A percentile compares a stretch with the other conserved stretches of the same genome.
Evolutionary conservation across 345 rosid species (phyloP).

Genomic region (Cardamine occulta): DNA sequence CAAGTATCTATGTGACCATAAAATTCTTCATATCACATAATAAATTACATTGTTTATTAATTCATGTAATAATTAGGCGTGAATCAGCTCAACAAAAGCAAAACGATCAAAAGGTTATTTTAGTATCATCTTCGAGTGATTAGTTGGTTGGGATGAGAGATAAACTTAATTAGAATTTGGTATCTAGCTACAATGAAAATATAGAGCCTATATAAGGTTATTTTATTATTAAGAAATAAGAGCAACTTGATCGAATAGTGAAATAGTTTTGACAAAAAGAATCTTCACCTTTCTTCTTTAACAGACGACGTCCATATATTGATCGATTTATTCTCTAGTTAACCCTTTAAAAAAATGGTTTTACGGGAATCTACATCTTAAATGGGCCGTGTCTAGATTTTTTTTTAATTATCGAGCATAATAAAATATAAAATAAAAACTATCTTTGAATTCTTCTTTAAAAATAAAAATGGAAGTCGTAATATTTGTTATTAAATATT

Average conservation of each 20-base stretch:
- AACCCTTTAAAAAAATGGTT: too few species aligned
- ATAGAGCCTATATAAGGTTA: conserved; percentile 22
- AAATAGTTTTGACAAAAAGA: conserved; percentile 31
- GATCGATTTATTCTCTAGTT: conserved; percentile 15
- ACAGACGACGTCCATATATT: conserved; percentile 29
- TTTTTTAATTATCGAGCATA: background rate
- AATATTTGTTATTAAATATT: background rate
- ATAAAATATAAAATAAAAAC: background rate
- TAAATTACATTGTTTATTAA: conserved; percentile 16
- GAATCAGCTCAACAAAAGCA: conserved; percentile 29
- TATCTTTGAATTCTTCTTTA: background rate
- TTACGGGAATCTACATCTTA: conserved; percentile 6
- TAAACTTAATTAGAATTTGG: conserved; percentile 9
- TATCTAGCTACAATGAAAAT: conserved; percentile 17
- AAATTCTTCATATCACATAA: conserved; percentile 19
- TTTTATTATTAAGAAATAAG: conserved; percentile 4
- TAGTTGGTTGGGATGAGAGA: conserved; percentile 30
- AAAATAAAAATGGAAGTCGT: background rate
- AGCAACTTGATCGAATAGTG: conserved; percentile 40
- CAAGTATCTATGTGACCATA: conserved; percentile 1
- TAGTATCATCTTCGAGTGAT: conserved; percentile 22
- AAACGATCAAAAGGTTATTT: background rate
- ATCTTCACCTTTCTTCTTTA: conserved; percentile 33
- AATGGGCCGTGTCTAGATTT: conserved; percentile 12
- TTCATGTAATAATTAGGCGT: conserved; percentile 30